Evolutionary conservation across 768 basidiomycete species (phyloP).

Genomic region (Hebeloma cylindrosporum): DNA sequence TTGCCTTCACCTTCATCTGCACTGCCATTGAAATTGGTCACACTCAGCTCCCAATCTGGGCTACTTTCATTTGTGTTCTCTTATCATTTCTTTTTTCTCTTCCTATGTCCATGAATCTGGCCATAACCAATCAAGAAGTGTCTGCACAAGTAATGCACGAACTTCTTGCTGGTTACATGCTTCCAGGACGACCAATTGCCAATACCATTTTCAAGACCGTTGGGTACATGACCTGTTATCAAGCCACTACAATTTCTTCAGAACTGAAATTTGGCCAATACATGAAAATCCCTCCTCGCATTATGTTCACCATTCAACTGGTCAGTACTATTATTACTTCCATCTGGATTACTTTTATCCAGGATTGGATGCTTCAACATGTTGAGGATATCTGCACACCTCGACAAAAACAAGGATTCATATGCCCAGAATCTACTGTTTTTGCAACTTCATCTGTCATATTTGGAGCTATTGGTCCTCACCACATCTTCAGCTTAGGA

Average conservation of each 20-base stretch:
- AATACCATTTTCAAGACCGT: conserved; percentile 79
- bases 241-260: conserved; percentile 66
- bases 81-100: conserved; percentile 52
- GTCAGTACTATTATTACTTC: conserved; percentile 55
- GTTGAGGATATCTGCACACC: conserved; percentile 72
- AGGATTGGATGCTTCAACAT: conserved; percentile 72
- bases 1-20: conserved; percentile 59
- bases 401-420: conserved; percentile 60
- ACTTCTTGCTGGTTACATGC: conserved; percentile 72
- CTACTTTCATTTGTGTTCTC: conserved; percentile 53
- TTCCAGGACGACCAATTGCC: conserved; percentile 82
- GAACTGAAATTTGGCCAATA: conserved; percentile 88
- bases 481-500: conserved; percentile 65
- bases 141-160: conserved; percentile 72
- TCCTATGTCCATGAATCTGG: conserved; percentile 80
- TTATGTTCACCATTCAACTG: conserved; percentile 72
- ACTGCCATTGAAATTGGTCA: conserved; percentile 70
- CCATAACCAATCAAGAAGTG: conserved; percentile 83
- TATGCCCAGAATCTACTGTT: conserved; percentile 64
- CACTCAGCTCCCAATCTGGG: conserved; percentile 84
- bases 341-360: conserved; percentile 61
- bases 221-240: conserved; percentile 56
- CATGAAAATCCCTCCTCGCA: conserved; percentile 85
- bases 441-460: conserved; percentile 75
- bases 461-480: conserved; percentile 82